Evolutionary conservation across 371 early-diverging fungal genomes (phyloP).

Genomic region (Parasitella parasitica): DNA sequence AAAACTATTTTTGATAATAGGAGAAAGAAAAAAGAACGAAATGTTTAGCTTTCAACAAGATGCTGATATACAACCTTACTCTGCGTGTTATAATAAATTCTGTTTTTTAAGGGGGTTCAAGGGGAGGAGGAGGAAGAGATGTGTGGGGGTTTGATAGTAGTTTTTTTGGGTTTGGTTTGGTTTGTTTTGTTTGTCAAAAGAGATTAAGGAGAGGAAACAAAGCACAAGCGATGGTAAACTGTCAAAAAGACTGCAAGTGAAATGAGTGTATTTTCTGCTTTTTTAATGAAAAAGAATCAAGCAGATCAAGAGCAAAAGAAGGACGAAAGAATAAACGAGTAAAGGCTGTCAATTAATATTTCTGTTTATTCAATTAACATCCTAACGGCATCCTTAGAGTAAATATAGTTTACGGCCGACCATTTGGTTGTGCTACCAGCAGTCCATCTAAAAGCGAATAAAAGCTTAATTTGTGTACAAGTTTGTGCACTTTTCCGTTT

Average conservation of each 20-base stretch:
- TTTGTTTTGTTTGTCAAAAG: not conserved
- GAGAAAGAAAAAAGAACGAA: not conserved
- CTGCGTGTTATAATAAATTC: not conserved
- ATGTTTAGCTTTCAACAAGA: not conserved
- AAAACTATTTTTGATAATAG: not conserved
- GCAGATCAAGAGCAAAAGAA: too few species aligned
- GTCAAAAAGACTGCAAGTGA: not conserved
- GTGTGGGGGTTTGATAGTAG: not conserved
- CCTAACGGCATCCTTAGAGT: slow-evolving; percentile 76
- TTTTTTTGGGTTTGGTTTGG: too few species aligned
- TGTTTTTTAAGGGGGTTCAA: not conserved
- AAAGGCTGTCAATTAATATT: not conserved
- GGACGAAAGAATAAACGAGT: not conserved
- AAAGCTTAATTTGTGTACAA: not conserved
- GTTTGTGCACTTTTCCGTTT: not conserved
- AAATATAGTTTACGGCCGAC: slow-evolving; percentile 78
- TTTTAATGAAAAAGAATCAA: too few species aligned
- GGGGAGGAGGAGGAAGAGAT: not conserved
- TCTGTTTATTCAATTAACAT: slow-evolving; percentile 22
- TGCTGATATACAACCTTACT: not conserved
- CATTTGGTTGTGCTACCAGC: slow-evolving; percentile 78
- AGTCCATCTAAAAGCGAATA: slow-evolving; percentile 44
- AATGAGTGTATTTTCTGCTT: not conserved
- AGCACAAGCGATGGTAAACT: not conserved
- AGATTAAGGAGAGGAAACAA: not conserved